Base-by-base conservation (phyloP, 306 rosid genomes). In the Dicorynia guianensis region DNA sequence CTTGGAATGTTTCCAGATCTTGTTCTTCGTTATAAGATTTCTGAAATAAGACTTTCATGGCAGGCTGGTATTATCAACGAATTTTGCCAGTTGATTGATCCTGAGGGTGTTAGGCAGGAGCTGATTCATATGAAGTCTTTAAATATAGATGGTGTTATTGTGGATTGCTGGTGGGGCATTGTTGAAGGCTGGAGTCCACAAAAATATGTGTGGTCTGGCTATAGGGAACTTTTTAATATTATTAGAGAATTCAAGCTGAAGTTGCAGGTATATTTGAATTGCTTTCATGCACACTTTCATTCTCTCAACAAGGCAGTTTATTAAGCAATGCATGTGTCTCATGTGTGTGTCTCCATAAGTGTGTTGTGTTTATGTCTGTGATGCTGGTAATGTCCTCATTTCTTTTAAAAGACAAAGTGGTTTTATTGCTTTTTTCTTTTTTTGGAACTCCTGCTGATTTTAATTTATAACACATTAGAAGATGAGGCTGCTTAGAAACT, bases 81-180 rank as follows among this genome's bases (percentile, higher is more conserved):
- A 75, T 92, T 83, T 79, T 86, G 99, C 81, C 97, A 90, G 80
- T 88, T 95, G 89, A 83, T 92, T 81, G 96, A 92, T 84, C 96
- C 96, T 57, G 93, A 87, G 40, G 89, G 96, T 70, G 79, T 89
- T 60, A 89, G 89, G 70, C 91, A 83, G 84, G 97, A 92, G 89
- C 85, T 95, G 57, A 80, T 86, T 68, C 93, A 86, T 81, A 72
- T 90, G 71, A 86, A 90, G 81, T 86, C 99, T 61, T 79, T 92
- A 69, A 84, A 90, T 63, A 80, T 88, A 18, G 99, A 95, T 71
- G 99, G 99, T 50, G 85, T 95, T 63, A 76, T 86, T 55, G 91
- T 95, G 72, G 92, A 92, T 73, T 95, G 99, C 82, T 95, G 99
- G 98, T 95, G 99, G 99, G 97, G 99, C 34, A 90, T 95, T 62